Percentiles rank a stretch among this genome's conserved stretches.
Evolutionary conservation across 2,329 filamentous ascomycete genomes (phyloP).

Genomic region (Fusarium sp.): DNA sequence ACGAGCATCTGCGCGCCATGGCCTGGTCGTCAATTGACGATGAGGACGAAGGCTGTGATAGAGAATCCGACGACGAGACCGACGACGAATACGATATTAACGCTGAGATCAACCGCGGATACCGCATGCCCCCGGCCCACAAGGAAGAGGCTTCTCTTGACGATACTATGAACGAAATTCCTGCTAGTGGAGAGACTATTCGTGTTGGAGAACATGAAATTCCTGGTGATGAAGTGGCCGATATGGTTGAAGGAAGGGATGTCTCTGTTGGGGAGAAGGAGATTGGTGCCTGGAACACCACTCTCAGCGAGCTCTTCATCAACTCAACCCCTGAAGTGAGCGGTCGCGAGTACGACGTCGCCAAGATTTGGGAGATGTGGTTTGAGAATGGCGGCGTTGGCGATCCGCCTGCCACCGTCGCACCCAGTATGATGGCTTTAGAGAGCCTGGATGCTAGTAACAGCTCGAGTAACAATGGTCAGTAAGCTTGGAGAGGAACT

Average conservation of each 20-base stretch:
- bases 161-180: background rate
- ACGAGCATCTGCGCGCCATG: constrained; percentile 53
- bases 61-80: constrained; percentile 29
- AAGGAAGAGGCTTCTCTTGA: background rate
- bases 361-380: constrained; percentile 12
- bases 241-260: background rate
- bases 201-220: background rate
- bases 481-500: background rate
- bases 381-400: constrained; percentile 2
- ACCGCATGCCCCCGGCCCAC: constrained; percentile 26
- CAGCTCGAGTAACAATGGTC: background rate
- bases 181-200: background rate
- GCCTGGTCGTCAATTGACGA: constrained; percentile 50
- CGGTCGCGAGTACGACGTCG: background rate
- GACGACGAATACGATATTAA: constrained; percentile 37
- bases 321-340: constrained; percentile 15
- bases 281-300: constrained; percentile 16
- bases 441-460: background rate
- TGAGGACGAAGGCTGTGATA: constrained; percentile 37
- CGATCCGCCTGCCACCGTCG: background rate
- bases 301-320: constrained; percentile 14
- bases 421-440: background rate
- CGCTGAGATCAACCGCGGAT: constrained; percentile 35
- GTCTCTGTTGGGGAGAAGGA: constrained; percentile 10
- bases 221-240: constrained; percentile 3